These are phyloP conservation scores for Lachnellula subtilissima DNA, from an alignment of 2,329 filamentous ascomycete species.

Conservation along the genomic window DNA sequence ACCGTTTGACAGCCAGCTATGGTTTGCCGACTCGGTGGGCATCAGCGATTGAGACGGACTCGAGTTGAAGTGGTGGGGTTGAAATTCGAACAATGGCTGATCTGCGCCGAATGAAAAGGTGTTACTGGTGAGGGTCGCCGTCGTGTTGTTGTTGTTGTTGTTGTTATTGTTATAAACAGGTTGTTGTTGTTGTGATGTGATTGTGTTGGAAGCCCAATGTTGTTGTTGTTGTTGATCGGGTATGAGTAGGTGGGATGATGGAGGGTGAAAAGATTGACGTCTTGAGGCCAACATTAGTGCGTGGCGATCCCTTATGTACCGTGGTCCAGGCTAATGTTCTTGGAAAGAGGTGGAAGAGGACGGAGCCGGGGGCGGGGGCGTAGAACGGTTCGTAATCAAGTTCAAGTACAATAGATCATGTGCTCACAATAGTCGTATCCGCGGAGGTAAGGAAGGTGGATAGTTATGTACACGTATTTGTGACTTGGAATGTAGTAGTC, in stretches of 20 bases:
- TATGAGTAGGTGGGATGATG: not conserved
- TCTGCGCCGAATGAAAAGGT: conserved; percentile 22
- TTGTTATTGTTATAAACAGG: conserved; percentile 14
- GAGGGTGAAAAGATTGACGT: not conserved
- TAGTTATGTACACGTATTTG: too few species aligned
- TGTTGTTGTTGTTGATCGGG: conserved; percentile 1
- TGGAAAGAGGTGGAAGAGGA: too few species aligned
- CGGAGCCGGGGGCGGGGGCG: too few species aligned
- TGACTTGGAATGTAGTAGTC: too few species aligned
- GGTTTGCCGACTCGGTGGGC: conserved; percentile 26
- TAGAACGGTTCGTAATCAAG: too few species aligned
- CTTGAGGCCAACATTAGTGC: not conserved
- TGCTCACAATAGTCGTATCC: too few species aligned
- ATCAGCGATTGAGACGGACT: conserved; percentile 26
- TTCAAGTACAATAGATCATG: too few species aligned
- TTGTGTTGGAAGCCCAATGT: not conserved
- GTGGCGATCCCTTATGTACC: not conserved
- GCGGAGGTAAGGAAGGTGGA: too few species aligned
- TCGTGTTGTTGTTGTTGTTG: conserved; percentile 12
- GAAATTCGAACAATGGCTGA: conserved; percentile 24
- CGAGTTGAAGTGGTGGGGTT: conserved; percentile 16
- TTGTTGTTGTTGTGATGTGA: conserved; percentile 20
- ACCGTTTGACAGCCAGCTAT: conserved; percentile 29
- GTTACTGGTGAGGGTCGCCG: conserved; percentile 11
- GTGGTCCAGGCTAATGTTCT: too few species aligned